A percentile compares a stretch with the other conserved stretches of the same genome.
phyloP scores from a whole-genome alignment of 371 early-diverging fungal genomes.

The Lichtheimia ramosa region DNA sequence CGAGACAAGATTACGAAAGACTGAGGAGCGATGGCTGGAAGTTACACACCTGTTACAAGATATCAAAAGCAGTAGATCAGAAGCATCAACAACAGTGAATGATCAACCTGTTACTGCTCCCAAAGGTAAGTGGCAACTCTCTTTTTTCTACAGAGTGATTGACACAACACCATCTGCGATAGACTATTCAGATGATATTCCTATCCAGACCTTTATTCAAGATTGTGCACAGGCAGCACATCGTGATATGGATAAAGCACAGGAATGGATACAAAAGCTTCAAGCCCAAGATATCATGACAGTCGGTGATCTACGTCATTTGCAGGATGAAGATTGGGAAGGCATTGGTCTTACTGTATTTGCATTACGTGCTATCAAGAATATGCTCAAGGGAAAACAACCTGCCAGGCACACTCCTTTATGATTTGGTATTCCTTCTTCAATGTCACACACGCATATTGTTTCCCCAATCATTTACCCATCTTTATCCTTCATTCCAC shows the following conservation, averaged over 20 bases:
- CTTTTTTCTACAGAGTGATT: no score
- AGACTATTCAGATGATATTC: constrained; percentile 56
- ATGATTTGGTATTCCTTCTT: constrained; percentile 1
- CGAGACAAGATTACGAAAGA: constrained; percentile 26
- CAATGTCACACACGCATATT: not conserved
- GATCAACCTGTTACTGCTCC: no score
- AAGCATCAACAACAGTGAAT: no score
- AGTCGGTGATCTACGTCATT: constrained; percentile 76
- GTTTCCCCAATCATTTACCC: not conserved
- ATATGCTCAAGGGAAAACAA: constrained; percentile 52
- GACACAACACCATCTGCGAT: not conserved
- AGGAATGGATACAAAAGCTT: constrained; percentile 72
- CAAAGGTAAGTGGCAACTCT: no score
- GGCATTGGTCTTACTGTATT: constrained; percentile 84
- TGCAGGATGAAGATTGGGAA: constrained; percentile 81
- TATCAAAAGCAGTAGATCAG: not conserved
- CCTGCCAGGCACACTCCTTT: constrained; percentile 2
- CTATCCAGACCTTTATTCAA: constrained; percentile 67
- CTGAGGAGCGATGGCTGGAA: constrained; percentile 40
- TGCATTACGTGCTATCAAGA: constrained; percentile 83
- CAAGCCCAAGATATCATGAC: constrained; percentile 81
- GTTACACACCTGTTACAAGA: constrained; percentile 18
- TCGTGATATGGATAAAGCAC: constrained; percentile 71
- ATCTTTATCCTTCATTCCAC: not conserved
- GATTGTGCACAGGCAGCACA: constrained; percentile 71